A percentile compares a stretch with the other conserved stretches of the same genome.
Conservation (phyloP, 306 rosid genomes). For the Delonix regia region DNA sequence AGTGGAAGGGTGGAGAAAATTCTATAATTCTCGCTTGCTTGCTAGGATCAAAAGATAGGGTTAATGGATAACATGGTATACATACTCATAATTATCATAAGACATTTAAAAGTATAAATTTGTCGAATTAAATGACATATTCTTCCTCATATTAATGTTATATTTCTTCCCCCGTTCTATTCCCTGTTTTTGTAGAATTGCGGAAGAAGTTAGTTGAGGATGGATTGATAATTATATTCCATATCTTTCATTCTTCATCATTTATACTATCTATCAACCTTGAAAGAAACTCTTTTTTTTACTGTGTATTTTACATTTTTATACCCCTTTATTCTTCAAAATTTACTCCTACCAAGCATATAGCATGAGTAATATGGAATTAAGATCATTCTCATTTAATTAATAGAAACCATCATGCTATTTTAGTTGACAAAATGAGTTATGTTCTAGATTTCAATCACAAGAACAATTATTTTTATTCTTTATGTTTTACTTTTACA, state of each 20-base stretch:
- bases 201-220: neutral
- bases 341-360: neutral
- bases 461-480: neutral
- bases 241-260: neutral
- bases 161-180: neutral
- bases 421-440: neutral
- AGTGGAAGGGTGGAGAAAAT: neutral
- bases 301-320: constrained; percentile 11
- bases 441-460: neutral
- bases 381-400: neutral
- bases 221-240: constrained; percentile 5
- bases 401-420: neutral
- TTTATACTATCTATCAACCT: neutral
- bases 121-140: neutral
- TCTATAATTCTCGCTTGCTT: neutral
- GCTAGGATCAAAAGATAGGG: constrained; percentile 3
- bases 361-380: neutral
- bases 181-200: neutral
- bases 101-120: neutral
- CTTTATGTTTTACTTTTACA: too few species aligned
- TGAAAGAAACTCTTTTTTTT: neutral
- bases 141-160: neutral
- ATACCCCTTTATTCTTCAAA: constrained; percentile 4
- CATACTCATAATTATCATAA: neutral
- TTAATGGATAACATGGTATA: neutral